Evolutionary conservation across 768 basidiomycete genomes (phyloP).

Genomic region (Suillus plorans): DNA sequence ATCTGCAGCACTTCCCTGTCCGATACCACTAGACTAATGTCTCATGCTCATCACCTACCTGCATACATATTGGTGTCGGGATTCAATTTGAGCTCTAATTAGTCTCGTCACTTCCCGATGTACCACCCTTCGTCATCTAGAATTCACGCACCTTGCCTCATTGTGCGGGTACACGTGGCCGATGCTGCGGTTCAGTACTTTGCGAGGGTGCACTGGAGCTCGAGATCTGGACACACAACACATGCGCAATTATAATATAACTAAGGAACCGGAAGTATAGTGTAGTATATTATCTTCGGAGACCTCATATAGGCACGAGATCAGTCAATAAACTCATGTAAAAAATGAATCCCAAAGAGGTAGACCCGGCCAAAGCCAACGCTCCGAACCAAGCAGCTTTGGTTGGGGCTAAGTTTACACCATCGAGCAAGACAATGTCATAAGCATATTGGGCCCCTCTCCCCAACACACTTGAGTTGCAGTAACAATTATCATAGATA

Average conservation of each 20-base stretch:
- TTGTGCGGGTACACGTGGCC: no score
- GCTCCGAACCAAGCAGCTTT: conserved; percentile 39
- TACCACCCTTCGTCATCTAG: no score
- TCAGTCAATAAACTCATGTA: not conserved
- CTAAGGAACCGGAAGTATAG: not conserved
- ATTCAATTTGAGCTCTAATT: no score
- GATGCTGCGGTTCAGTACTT: no score
- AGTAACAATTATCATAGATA: conserved; percentile 24
- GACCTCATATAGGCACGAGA: not conserved
- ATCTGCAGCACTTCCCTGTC: no score
- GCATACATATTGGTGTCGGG: no score
- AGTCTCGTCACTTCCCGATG: no score
- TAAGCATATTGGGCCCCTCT: conserved; percentile 21
- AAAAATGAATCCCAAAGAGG: not conserved
- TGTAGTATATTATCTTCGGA: not conserved
- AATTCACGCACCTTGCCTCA: no score
- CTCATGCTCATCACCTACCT: no score
- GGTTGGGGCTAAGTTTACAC: conserved; percentile 25
- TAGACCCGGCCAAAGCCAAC: conserved; percentile 20
- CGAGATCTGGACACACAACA: no score
- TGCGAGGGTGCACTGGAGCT: no score
- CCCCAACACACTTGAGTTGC: conserved; percentile 22
- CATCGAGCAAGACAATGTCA: conserved; percentile 21
- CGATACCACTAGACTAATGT: no score
- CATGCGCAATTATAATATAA: not conserved